A percentile compares a stretch with the other conserved stretches of the same genome.
phyloP scores from a whole-genome alignment of 805 yeast species.

The Candida oleophila region DNA sequence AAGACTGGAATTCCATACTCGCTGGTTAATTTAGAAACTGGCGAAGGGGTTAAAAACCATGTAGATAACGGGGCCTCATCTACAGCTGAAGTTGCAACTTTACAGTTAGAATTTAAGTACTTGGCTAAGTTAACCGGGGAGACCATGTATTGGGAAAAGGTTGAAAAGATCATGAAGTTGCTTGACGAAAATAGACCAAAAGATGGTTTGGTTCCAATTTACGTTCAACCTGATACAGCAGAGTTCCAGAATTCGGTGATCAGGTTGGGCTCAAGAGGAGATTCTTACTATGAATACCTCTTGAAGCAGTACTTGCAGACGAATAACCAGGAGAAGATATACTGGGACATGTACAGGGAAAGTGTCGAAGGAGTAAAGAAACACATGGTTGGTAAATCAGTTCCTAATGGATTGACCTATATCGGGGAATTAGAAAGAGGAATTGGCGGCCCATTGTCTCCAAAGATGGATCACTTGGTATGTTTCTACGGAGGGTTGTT shows the following conservation, averaged over 20 bases:
- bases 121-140: conserved; percentile 81
- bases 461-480: conserved; percentile 90
- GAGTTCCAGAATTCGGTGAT: conserved; percentile 61
- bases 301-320: conserved; percentile 86
- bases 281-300: conserved; percentile 87
- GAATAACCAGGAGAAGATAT: conserved; percentile 54
- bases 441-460: conserved; percentile 53
- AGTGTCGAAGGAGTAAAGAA: conserved; percentile 75
- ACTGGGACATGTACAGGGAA: conserved; percentile 73
- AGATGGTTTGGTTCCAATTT: conserved; percentile 84
- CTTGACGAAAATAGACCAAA: conserved; percentile 62
- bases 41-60: conserved; percentile 59
- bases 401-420: conserved; percentile 62
- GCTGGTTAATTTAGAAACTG: conserved; percentile 68
- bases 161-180: conserved; percentile 68
- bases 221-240: conserved; percentile 73
- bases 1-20: conserved; percentile 74
- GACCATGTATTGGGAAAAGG: conserved; percentile 70
- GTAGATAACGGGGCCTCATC: conserved; percentile 77
- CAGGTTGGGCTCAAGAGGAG: conserved; percentile 88
- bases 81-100: conserved; percentile 85
- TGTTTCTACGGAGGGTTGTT: conserved; percentile 89
- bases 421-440: conserved; percentile 80
- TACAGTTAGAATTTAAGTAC: conserved; percentile 86
- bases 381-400: conserved; percentile 58